phyloP scores from a whole-genome alignment of 225 moss, liverwort and hornwort genomes.

The Straminergon stramineum region DNA sequence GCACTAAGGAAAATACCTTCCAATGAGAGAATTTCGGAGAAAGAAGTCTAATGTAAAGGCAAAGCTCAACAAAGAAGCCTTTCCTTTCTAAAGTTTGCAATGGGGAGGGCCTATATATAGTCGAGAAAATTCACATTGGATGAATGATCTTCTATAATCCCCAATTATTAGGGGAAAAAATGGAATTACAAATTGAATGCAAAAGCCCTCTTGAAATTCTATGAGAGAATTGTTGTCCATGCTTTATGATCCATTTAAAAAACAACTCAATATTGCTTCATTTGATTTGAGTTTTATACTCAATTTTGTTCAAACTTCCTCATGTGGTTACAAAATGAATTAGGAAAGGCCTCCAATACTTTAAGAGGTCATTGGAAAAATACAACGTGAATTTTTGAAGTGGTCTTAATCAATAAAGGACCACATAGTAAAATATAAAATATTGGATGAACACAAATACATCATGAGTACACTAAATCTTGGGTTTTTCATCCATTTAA shows the following conservation, averaged over 20 bases:
- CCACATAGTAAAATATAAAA: background rate
- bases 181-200: background rate
- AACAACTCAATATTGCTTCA: background rate
- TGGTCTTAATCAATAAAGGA: background rate
- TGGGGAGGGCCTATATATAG: background rate
- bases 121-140: background rate
- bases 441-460: background rate
- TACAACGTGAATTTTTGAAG: background rate
- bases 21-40: no score
- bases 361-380: background rate
- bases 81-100: background rate
- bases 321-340: background rate
- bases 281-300: background rate
- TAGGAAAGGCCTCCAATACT: background rate
- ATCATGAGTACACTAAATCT: background rate
- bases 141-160: background rate
- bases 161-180: no score
- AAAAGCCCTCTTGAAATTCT: background rate
- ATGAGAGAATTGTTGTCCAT: background rate
- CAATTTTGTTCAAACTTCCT: background rate
- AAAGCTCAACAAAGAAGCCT: background rate
- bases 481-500: background rate
- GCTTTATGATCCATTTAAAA: background rate
- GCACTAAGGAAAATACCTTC: background rate
- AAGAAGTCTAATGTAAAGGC: accelerated